Evolutionary conservation across 495 filamentous ascomycete genomes (phyloP), one percentile per base, ranked within the genome.

Genomic region (Cercophora newfieldiana): DNA sequence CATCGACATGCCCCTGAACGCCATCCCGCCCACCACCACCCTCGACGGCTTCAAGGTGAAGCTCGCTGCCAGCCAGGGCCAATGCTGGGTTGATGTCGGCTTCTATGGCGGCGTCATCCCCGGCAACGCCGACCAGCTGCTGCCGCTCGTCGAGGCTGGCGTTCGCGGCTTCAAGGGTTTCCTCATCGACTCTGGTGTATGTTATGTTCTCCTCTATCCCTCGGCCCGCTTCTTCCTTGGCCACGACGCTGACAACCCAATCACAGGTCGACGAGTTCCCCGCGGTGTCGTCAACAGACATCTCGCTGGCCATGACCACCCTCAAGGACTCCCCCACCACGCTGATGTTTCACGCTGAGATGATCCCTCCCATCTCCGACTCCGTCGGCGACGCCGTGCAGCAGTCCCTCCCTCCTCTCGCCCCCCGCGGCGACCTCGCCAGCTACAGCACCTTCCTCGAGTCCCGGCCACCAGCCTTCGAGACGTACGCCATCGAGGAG

Each of bases 21-120:
- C 95, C 63, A 96, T 99, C 65, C 95, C 95, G 1, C 95, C 95
- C 0, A 99, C 95, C 7, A 98, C 94, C 51, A 97, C 95, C 0
- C 84, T 98, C 6, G 80, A 84, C 22, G 90, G 89, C 16, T 83
- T 99, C 69, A 85, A 89, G 68, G 89, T 91, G 75, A 99, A 99
- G 81, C 80, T 96, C 26, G 83, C 86, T 37, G 95, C 95, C 58
- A 94, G 94, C 29, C 76, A 88, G 70, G 91, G 91, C 59, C 88
- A 97, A 78, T 98, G 95, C 80, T 99, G 95, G 95, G 92, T 98
- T 21, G 95, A 99, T 74, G 95, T 98, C 33, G 95, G 95, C 57
- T 98, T 99, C 80, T 99, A 99, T 72, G 95, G 95, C 48, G 95
- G 95, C 44, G 87, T 99, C 54, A 89, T 99, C 67, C 95, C 95